These are phyloP conservation scores for Aspergillus sp. DNA, from an alignment of 2,329 filamentous ascomycete genomes.

Conservation along the genomic window DNA sequence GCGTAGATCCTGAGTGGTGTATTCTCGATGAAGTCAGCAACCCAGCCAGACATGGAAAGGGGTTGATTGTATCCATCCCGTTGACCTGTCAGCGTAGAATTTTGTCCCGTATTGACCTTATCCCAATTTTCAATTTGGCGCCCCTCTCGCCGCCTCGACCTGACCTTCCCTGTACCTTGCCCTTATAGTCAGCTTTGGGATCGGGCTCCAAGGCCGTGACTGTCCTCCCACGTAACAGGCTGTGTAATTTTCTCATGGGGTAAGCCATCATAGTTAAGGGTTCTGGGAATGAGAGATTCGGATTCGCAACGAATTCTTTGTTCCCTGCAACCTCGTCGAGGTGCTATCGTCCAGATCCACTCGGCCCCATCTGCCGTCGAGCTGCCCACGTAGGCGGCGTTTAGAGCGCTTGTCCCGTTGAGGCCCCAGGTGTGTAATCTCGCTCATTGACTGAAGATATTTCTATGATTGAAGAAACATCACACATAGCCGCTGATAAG, in stretches of 20 bases:
- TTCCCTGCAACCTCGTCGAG: conserved; percentile 12
- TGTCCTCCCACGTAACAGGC: not conserved
- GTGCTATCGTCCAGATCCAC: conserved; percentile 13
- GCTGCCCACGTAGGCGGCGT: conserved; percentile 28
- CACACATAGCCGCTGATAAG: conserved; percentile 18
- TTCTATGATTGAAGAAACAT: conserved; percentile 3
- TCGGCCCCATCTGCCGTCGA: conserved; percentile 10
- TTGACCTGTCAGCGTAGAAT: conserved; percentile 20
- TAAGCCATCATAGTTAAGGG: not conserved
- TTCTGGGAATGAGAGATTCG: not conserved
- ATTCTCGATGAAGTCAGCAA: conserved; percentile 14
- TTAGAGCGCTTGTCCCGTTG: conserved; percentile 38
- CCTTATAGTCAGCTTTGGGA: not conserved
- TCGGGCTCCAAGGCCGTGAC: not conserved
- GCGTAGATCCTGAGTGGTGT: conserved; percentile 19
- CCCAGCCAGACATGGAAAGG: conserved; percentile 15
- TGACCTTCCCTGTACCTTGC: conserved; percentile 1
- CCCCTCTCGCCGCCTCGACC: not conserved
- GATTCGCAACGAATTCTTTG: not conserved
- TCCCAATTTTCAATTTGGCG: conserved; percentile 2
- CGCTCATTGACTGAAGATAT: conserved; percentile 17
- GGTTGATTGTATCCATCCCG: conserved; percentile 16
- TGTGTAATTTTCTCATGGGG: not conserved
- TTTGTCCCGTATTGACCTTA: not conserved
- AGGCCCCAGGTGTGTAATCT: conserved; percentile 15